phyloP scores from a whole-genome alignment of 2,329 filamentous ascomycete genomes.

The Phoma sp. region DNA sequence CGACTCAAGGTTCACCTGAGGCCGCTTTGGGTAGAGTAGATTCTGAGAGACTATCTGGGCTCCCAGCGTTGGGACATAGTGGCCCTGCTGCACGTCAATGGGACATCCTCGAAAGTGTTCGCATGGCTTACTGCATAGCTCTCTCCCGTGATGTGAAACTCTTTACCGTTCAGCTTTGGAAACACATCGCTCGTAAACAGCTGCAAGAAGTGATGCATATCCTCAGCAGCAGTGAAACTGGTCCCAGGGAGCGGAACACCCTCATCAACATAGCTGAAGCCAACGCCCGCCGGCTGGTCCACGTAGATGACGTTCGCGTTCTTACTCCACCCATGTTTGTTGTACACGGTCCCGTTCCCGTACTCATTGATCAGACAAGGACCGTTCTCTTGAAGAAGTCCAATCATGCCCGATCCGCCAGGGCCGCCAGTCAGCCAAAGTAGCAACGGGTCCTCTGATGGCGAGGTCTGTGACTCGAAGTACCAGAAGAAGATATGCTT shows the following conservation, averaged over 20 bases:
- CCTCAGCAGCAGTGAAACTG: constrained; percentile 54
- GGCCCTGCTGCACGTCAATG: constrained; percentile 44
- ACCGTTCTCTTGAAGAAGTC: constrained; percentile 47
- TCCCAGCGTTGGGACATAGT: constrained; percentile 56
- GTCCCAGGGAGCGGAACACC: constrained; percentile 43
- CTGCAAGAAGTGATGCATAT: constrained; percentile 59
- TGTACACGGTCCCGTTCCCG: constrained; percentile 48
- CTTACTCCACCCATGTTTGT: constrained; percentile 49
- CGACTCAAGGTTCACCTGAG: constrained; percentile 53
- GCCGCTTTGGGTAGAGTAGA: constrained; percentile 47
- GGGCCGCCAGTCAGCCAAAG: constrained; percentile 54
- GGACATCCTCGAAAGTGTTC: not conserved
- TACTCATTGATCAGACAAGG: constrained; percentile 49
- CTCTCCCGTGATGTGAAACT: constrained; percentile 58
- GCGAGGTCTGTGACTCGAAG: constrained; percentile 50
- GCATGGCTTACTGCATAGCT: constrained; percentile 52
- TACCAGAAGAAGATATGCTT: constrained; percentile 58
- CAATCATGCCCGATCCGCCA: constrained; percentile 46
- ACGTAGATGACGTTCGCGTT: constrained; percentile 48
- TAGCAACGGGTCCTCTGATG: constrained; percentile 46
- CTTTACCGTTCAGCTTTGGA: constrained; percentile 46
- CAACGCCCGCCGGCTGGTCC: constrained; percentile 49
- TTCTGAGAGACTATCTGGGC: constrained; percentile 56
- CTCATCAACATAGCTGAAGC: constrained; percentile 50
- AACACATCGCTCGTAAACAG: constrained; percentile 56